Percentiles rank a stretch among this genome's conserved stretches.
Evolutionary conservation across 345 rosid genomes (phyloP).

Genomic region (Syzygium aqueum): DNA sequence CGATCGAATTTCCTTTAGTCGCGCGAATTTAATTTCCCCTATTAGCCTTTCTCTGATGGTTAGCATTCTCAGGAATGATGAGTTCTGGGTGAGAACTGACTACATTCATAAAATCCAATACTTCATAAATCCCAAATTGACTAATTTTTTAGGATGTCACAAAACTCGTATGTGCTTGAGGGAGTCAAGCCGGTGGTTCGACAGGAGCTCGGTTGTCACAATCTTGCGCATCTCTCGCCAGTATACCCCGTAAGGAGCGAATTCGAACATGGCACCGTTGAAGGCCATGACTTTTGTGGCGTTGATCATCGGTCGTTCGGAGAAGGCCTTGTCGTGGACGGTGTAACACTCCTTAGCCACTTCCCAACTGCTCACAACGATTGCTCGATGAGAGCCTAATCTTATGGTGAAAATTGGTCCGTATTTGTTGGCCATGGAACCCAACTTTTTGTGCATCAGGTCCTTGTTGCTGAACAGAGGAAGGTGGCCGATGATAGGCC

Average conservation of each 20-base stretch:
- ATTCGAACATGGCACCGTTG: conserved; percentile 25
- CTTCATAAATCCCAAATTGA: too few species aligned
- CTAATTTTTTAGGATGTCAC: too few species aligned
- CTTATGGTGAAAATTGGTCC: conserved; percentile 13
- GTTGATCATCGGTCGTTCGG: conserved; percentile 1
- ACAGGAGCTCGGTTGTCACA: conserved; percentile 14
- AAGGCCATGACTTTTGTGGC: conserved; percentile 23
- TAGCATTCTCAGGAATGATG: too few species aligned
- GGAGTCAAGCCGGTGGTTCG: conserved; percentile 16
- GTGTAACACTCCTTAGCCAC: conserved; percentile 27
- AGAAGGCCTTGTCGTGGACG: conserved; percentile 15
- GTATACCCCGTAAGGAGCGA: conserved; percentile 29
- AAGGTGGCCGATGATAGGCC: too few species aligned
- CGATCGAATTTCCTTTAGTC: too few species aligned
- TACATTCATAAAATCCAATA: too few species aligned
- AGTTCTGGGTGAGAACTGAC: too few species aligned
- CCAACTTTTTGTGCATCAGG: too few species aligned
- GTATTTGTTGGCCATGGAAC: too few species aligned
- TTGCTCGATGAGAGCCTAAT: conserved; percentile 10
- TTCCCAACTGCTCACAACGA: conserved; percentile 21
- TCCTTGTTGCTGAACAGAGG: too few species aligned
- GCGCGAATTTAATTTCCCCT: too few species aligned
- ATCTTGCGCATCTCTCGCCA: conserved; percentile 35
- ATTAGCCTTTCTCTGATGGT: too few species aligned
- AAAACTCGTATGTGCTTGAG: conserved; percentile 12